These are phyloP conservation scores for Chenopodium berlandieri DNA, from an alignment of 148 eudicot genomes.

Conservation along the genomic window DNA sequence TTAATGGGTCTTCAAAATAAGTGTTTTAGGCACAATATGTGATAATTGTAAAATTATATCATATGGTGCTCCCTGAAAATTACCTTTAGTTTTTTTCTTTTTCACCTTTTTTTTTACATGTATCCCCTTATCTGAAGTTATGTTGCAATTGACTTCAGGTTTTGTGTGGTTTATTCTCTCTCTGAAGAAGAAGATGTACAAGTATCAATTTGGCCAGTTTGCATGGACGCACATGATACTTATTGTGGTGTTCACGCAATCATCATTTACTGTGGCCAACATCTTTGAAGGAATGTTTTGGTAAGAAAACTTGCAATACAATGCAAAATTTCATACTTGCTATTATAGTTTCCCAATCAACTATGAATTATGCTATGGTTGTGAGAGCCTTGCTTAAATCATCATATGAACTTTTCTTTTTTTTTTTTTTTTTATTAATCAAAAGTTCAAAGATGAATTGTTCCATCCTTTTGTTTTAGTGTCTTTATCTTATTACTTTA, in stretches of 20 bases:
- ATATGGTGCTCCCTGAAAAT: background rate
- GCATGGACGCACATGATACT: conserved; percentile 99
- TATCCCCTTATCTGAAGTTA: conserved; percentile 14
- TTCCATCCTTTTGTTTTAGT: no score
- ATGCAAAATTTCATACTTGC: background rate
- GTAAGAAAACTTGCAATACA: conserved; percentile 34
- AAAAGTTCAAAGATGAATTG: background rate
- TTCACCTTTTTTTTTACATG: background rate
- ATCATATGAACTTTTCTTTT: background rate
- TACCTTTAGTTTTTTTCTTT: background rate
- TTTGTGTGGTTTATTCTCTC: conserved; percentile 96
- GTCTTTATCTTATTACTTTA: no score
- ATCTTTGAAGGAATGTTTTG: conserved; percentile 97
- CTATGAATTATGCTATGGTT: background rate
- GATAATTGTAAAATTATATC: background rate
- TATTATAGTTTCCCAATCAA: background rate
- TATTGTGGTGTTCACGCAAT: conserved; percentile 93
- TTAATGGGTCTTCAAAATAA: background rate
- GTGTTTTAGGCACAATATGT: background rate
- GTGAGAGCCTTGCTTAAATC: no score
- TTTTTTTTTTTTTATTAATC: background rate
- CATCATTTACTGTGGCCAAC: conserved; percentile 92
- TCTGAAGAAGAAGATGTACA: conserved; percentile 97
- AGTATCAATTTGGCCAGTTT: conserved; percentile 97
- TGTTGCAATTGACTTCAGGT: conserved; percentile 42